These are phyloP conservation scores for Syzygium aqueum DNA, from an alignment of 345 rosid species.

Conservation along the genomic window DNA sequence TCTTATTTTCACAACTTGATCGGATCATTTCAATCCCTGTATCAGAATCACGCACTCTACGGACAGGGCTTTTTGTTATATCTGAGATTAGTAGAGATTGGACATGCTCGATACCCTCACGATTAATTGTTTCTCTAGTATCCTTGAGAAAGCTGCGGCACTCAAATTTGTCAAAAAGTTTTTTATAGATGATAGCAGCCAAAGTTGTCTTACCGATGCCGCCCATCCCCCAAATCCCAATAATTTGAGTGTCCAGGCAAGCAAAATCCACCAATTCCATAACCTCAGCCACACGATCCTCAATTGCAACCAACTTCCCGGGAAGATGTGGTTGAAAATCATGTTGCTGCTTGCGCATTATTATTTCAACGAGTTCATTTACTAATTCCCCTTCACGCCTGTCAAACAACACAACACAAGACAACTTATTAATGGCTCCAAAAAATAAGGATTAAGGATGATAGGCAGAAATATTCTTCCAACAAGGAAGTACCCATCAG, in stretches of 20 bases:
- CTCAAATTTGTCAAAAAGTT: rapidly evolving
- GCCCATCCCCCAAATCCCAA: not conserved
- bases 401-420: too few species aligned
- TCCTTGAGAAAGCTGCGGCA: rapidly evolving
- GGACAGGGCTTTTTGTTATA: rapidly evolving
- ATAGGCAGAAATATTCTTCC: too few species aligned
- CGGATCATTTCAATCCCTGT: rapidly evolving
- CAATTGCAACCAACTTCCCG: rapidly evolving
- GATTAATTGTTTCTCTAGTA: rapidly evolving
- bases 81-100: not conserved
- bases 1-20: rapidly evolving
- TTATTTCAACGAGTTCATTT: too few species aligned
- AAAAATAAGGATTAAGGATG: too few species aligned
- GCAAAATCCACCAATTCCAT: rapidly evolving
- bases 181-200: rapidly evolving
- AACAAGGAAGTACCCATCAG: too few species aligned
- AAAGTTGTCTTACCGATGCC: not conserved
- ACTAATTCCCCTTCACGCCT: too few species aligned
- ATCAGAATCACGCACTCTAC: not conserved
- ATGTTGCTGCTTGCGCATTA: too few species aligned
- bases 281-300: not conserved
- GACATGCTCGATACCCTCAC: rapidly evolving
- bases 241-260: rapidly evolving
- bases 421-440: too few species aligned
- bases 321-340: too few species aligned